Evolutionary conservation across 306 rosid species (phyloP).

Genomic region (Quercus parvula): DNA sequence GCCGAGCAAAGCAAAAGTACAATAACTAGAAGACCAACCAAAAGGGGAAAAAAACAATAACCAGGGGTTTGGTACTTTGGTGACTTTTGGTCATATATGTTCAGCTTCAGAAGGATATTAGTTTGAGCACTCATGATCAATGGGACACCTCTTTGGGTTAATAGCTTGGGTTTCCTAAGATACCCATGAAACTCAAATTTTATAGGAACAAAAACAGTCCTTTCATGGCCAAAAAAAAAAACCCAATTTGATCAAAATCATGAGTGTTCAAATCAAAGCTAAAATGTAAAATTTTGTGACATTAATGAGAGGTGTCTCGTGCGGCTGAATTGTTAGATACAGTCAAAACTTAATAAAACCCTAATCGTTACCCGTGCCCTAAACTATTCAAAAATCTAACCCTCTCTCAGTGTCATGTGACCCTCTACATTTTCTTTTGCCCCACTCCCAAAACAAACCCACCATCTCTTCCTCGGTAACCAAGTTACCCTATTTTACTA

Average conservation of each 20-base stretch:
- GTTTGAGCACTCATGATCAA: neutral
- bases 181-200: neutral
- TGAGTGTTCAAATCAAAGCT: constrained; percentile 16
- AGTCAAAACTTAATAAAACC: constrained; percentile 55
- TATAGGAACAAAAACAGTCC: neutral
- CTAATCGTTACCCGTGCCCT: constrained; percentile 71
- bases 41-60: neutral
- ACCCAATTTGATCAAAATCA: neutral
- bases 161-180: neutral
- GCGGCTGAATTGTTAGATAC: constrained; percentile 48
- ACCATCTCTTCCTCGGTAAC: constrained; percentile 68
- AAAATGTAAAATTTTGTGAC: constrained; percentile 33
- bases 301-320: constrained; percentile 47
- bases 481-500: constrained; percentile 42
- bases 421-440: constrained; percentile 38
- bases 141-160: neutral
- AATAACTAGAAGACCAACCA: neutral
- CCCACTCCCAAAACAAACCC: constrained; percentile 89
- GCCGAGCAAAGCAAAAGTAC: constrained; percentile 2
- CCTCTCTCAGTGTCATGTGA: constrained; percentile 40
- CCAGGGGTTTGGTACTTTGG: neutral
- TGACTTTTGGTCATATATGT: neutral
- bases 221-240: neutral
- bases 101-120: neutral
- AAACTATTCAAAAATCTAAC: constrained; percentile 38